Conservation (phyloP, 192 early-diverging fungal species). For the Coemansia sp. region DNA sequence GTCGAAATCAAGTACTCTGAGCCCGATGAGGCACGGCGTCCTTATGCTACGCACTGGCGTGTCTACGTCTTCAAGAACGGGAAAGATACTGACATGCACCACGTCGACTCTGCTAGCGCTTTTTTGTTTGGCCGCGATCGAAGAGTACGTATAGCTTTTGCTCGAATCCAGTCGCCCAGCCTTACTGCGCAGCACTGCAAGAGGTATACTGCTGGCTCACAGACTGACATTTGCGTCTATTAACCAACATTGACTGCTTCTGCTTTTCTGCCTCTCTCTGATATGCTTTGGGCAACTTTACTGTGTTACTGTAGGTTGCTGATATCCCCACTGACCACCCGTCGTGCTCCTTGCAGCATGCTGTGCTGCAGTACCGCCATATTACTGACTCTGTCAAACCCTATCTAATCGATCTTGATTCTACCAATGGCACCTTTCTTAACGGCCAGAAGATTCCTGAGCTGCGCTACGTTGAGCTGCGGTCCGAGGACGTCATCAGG, state of each 20-base stretch:
- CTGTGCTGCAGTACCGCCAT: constrained; percentile 85
- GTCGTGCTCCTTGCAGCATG: constrained; percentile 92
- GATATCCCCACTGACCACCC: constrained; percentile 96
- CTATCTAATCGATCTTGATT: constrained; percentile 91
- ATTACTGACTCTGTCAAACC: constrained; percentile 56
- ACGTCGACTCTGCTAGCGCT: constrained; percentile 82
- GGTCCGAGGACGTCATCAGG: constrained; percentile 78
- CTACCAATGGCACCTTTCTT: constrained; percentile 87
- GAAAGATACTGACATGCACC: constrained; percentile 82
- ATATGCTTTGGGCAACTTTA: constrained; percentile 2
- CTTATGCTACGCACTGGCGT: constrained; percentile 64
- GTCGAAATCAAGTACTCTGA: constrained; percentile 90
- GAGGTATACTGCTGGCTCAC: background rate
- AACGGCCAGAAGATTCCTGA: constrained; percentile 75
- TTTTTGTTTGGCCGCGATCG: constrained; percentile 88
- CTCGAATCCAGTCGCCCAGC: background rate
- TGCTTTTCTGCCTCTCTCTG: background rate
- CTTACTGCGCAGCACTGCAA: constrained; percentile 6
- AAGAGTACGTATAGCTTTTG: constrained; percentile 44
- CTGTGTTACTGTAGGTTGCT: constrained; percentile 60
- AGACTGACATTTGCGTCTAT: background rate
- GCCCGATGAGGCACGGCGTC: constrained; percentile 84
- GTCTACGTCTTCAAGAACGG: constrained; percentile 94
- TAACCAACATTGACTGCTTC: background rate
- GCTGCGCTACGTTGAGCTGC: constrained; percentile 82